Conservation (phyloP, 805 yeast species). For the Candida ortonii region DNA sequence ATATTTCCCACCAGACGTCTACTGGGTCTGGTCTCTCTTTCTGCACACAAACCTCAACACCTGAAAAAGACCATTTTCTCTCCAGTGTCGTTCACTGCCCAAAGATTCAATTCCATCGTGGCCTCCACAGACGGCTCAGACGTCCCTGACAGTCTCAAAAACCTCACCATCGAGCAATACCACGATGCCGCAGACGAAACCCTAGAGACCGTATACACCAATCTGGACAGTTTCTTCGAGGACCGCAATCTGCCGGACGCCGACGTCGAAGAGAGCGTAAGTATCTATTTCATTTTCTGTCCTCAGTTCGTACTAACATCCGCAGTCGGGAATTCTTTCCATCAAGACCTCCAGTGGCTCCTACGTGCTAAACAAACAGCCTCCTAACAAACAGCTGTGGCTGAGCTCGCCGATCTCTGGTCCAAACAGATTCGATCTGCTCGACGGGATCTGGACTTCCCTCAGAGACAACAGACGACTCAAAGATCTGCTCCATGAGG, state of each 20-base stretch:
- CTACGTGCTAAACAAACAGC: conserved; percentile 93
- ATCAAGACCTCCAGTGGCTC: conserved; percentile 72
- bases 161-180: conserved; percentile 51
- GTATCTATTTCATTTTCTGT: conserved; percentile 19
- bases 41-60: too few relatives aligned
- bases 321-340: conserved; percentile 69
- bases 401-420: conserved; percentile 90
- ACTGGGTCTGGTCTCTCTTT: too few relatives aligned
- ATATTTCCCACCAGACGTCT: too few relatives aligned
- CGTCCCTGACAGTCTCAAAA: conserved; percentile 50
- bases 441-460: conserved; percentile 75
- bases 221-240: conserved; percentile 67
- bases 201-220: conserved; percentile 64
- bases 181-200: conserved; percentile 63
- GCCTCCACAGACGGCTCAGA: conserved; percentile 51
- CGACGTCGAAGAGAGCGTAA: conserved; percentile 67
- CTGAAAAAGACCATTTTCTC: too few relatives aligned
- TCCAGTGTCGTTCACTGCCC: too few relatives aligned
- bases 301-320: conserved; percentile 4
- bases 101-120: conserved; percentile 28
- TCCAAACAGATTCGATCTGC: conserved; percentile 79
- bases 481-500: conserved; percentile 47
- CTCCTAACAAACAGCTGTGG: conserved; percentile 98
- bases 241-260: conserved; percentile 39
- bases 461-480: conserved; percentile 58